Evolutionary conservation across 208 protist species (phyloP).

Genomic region (Blechomonas ayalai): DNA sequence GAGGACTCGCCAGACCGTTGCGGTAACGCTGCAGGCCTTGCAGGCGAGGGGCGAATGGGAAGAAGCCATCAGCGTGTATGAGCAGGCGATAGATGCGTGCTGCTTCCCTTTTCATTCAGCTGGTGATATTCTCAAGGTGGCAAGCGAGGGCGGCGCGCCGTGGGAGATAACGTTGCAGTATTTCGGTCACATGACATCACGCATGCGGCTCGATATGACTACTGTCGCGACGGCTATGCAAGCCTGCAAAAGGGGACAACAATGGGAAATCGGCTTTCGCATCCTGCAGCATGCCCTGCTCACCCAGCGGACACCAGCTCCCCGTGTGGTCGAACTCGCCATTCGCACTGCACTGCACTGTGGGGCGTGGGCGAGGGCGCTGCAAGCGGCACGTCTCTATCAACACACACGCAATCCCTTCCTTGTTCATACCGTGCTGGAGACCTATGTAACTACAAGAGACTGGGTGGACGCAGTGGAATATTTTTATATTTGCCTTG

Average conservation of each 20-base stretch:
- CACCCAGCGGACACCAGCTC: conserved; percentile 30
- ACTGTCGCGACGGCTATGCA: conserved; percentile 43
- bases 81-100: conserved; percentile 25
- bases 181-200: conserved; percentile 42
- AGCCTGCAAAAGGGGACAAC: conserved; percentile 41
- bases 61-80: conserved; percentile 38
- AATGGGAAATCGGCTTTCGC: conserved; percentile 61
- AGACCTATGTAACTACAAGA: conserved; percentile 31
- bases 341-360: conserved; percentile 33
- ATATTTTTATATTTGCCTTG: conserved; percentile 61
- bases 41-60: conserved; percentile 44
- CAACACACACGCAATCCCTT: conserved; percentile 35
- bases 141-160: conserved; percentile 25
- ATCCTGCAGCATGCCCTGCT: conserved; percentile 58
- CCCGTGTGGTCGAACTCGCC: conserved; percentile 36
- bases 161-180: conserved; percentile 52
- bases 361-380: conserved; percentile 41
- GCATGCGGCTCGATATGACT: conserved; percentile 44
- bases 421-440: conserved; percentile 49
- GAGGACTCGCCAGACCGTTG: conserved; percentile 1
- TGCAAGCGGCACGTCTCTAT: conserved; percentile 36
- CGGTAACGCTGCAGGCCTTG: conserved; percentile 7
- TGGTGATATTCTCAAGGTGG: not conserved
- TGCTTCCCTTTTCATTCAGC: conserved; percentile 25
- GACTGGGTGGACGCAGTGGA: conserved; percentile 62